Percentiles rank a stretch among this genome's conserved stretches.
Evolutionary conservation across 345 rosid species (phyloP).

Genomic region (Citrus australasica): DNA sequence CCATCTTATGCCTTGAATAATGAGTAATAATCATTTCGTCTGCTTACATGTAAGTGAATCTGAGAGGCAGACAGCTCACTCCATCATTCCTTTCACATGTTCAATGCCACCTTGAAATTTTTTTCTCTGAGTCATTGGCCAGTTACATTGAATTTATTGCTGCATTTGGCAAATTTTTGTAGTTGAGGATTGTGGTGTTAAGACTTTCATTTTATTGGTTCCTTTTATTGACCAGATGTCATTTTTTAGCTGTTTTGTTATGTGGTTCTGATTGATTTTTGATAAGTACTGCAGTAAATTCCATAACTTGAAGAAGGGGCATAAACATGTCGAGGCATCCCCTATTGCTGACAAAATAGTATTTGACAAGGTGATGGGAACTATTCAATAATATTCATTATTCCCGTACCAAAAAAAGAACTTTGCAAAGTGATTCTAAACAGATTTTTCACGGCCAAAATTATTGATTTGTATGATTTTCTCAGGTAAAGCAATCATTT

Average conservation of each 20-base stretch:
- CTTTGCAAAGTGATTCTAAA: neutral
- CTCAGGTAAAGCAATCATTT: slow-evolving; percentile 83
- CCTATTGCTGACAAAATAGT: slow-evolving; percentile 85
- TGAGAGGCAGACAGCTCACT: neutral
- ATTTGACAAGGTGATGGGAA: slow-evolving; percentile 62
- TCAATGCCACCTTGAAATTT: neutral
- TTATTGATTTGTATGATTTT: slow-evolving; percentile 4
- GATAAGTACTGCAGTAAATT: slow-evolving; percentile 53
- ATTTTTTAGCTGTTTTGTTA: neutral
- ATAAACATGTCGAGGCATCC: slow-evolving; percentile 62
- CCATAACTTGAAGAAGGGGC: slow-evolving; percentile 60
- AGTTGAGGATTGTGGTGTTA: neutral
- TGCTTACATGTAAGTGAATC: neutral
- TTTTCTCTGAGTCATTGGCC: neutral
- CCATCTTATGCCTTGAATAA: neutral
- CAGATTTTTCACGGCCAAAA: slow-evolving; percentile 1
- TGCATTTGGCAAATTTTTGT: neutral
- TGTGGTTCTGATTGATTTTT: slow-evolving; percentile 11
- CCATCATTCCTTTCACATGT: neutral
- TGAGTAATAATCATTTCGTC: neutral
- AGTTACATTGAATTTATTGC: neutral
- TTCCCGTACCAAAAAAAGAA: neutral
- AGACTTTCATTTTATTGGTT: neutral
- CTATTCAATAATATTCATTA: neutral
- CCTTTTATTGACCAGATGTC: neutral